phyloP scores from a whole-genome alignment of 108 stramenopile species.

The Nitzschia sp. region DNA sequence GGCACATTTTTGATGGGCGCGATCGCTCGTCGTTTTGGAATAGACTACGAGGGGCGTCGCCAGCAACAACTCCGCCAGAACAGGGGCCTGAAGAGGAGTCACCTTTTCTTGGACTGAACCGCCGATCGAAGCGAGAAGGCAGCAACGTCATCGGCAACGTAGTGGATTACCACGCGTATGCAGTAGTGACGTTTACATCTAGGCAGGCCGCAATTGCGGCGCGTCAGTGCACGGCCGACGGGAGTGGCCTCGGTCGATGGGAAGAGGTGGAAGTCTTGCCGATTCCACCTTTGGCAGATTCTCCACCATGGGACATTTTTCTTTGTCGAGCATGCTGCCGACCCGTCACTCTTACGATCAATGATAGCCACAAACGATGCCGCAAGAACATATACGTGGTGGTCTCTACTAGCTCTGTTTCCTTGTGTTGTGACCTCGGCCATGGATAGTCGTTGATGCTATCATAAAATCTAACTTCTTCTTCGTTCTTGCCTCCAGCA shows the following conservation, averaged over 20 bases:
- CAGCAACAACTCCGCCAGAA: no score
- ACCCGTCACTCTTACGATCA: slow-evolving; percentile 83
- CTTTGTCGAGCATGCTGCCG: slow-evolving; percentile 84
- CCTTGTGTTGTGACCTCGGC: no score
- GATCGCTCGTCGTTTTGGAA: no score
- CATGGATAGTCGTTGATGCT: no score
- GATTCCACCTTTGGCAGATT: slow-evolving; percentile 38
- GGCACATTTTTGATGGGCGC: not conserved
- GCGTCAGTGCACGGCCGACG: slow-evolving; percentile 77
- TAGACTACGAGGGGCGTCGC: no score
- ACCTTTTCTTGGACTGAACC: not conserved
- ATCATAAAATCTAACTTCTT: no score
- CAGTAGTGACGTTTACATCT: slow-evolving; percentile 82
- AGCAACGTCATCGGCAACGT: not conserved
- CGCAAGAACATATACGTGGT: slow-evolving; percentile 51
- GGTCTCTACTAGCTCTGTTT: no score
- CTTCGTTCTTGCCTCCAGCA: slow-evolving; percentile 10
- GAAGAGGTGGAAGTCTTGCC: slow-evolving; percentile 60
- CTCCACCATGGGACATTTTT: slow-evolving; percentile 72
- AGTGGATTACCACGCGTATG: slow-evolving; percentile 55
- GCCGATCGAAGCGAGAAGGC: not conserved
- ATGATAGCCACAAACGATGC: slow-evolving; percentile 55
- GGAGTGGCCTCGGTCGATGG: slow-evolving; percentile 76
- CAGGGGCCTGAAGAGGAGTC: not conserved
- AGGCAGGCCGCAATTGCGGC: slow-evolving; percentile 88